Percentiles rank a stretch among this genome's conserved stretches.
phyloP scores from a whole-genome alignment of 805 yeast species.

The Sporopachydermia lactativora region DNA sequence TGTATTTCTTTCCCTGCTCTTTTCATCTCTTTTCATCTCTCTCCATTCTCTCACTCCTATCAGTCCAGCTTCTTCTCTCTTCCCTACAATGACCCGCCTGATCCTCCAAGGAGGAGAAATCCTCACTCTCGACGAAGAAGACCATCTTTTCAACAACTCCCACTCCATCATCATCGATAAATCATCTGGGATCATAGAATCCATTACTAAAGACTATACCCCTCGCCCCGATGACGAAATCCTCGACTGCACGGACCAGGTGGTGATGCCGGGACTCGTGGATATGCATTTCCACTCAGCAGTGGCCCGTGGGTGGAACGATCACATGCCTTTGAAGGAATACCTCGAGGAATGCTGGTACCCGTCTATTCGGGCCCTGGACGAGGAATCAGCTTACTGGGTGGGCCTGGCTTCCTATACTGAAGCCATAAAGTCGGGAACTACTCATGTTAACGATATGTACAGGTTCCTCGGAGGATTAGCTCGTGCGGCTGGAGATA shows the following conservation, averaged over 20 bases:
- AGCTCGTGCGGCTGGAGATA: conserved; percentile 5
- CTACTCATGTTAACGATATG: conserved; percentile 6
- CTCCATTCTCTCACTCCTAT: no score
- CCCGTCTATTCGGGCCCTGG: conserved; percentile 5
- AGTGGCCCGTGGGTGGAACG: conserved; percentile 6
- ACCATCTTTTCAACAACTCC: not conserved
- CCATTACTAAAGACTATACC: not conserved
- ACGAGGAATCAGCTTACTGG: conserved; percentile 6
- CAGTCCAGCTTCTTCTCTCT: no score
- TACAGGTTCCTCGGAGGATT: conserved; percentile 3
- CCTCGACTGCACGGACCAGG: conserved; percentile 5
- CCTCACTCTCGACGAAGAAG: conserved; percentile 4
- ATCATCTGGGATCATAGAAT: not conserved
- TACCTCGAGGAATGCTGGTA: conserved; percentile 6
- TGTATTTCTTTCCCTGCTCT: no score
- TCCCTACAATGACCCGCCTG: conserved; percentile 4
- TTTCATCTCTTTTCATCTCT: no score
- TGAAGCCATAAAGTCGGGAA: conserved; percentile 6
- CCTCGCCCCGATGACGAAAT: conserved; percentile 2
- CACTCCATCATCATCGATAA: not conserved
- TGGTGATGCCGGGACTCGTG: conserved; percentile 6
- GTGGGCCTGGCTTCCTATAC: conserved; percentile 5
- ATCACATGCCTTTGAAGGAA: conserved; percentile 6
- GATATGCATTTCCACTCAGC: conserved; percentile 6
- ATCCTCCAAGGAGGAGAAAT: conserved; percentile 5